These are phyloP conservation scores for Nothomitra cinnamomea DNA, from an alignment of 2,329 filamentous ascomycete genomes.

Conservation along the genomic window DNA sequence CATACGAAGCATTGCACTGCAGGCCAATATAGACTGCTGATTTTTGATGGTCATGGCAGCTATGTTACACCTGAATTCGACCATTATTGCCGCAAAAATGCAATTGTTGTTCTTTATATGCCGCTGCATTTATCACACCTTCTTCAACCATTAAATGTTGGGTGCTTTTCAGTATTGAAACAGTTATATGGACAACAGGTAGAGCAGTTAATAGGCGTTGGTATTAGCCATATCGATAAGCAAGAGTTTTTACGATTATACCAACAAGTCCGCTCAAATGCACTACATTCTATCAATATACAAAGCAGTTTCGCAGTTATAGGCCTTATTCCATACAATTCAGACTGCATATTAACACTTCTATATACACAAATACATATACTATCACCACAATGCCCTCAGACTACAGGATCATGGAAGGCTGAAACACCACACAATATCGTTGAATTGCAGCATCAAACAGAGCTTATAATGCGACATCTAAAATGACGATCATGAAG, in stretches of 20 bases:
- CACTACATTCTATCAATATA: constrained; percentile 17
- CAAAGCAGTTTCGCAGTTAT: background rate
- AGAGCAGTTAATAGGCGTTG: constrained; percentile 14
- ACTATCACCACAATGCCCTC: background rate
- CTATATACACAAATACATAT: background rate
- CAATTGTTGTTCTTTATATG: constrained; percentile 24
- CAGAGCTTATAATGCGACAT: background rate
- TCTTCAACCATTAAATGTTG: constrained; percentile 24
- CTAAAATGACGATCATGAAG: background rate
- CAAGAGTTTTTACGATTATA: constrained; percentile 16
- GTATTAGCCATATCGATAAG: constrained; percentile 19
- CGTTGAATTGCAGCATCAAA: background rate
- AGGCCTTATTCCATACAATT: background rate
- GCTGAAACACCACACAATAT: background rate
- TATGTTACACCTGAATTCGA: constrained; percentile 17
- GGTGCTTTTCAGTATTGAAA: constrained; percentile 22
- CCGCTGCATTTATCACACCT: constrained; percentile 21
- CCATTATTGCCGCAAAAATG: constrained; percentile 18
- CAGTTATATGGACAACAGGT: constrained; percentile 17
- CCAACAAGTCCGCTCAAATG: constrained; percentile 14
- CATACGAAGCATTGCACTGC: background rate
- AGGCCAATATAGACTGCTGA: background rate
- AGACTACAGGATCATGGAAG: background rate
- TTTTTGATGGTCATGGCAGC: constrained; percentile 1
- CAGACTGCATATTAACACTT: background rate